Evolutionary conservation across 2,329 filamentous ascomycete genomes (phyloP).

Genomic region (Diaporthe helianthi): DNA sequence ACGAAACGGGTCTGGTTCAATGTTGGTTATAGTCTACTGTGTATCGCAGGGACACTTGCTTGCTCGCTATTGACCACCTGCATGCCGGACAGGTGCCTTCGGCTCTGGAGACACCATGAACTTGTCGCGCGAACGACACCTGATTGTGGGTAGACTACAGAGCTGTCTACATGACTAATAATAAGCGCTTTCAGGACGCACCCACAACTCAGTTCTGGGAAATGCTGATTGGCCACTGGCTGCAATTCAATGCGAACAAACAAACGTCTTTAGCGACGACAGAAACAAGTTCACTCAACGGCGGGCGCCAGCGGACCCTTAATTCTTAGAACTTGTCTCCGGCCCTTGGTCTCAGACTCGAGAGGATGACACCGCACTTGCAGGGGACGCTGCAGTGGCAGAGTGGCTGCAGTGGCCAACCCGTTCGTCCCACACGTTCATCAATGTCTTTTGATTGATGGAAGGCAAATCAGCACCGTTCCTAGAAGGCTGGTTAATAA

Average conservation of each 20-base stretch:
- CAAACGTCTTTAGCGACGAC: not conserved
- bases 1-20: not conserved
- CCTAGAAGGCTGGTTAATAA: constrained; percentile 8
- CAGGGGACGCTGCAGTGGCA: constrained; percentile 1
- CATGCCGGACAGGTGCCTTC: not conserved
- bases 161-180: too few relatives aligned
- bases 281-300: not conserved
- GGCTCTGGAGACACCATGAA: not conserved
- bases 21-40: too few relatives aligned
- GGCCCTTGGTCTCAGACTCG: not conserved
- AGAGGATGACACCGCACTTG: constrained; percentile 15
- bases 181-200: not conserved
- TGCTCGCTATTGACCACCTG: not conserved
- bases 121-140: not conserved
- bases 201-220: not conserved
- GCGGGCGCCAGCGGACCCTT: not conserved
- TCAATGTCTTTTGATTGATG: constrained; percentile 5
- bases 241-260: not conserved
- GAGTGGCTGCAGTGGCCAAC: constrained; percentile 18
- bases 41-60: not conserved
- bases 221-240: not conserved
- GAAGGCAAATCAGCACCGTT: constrained; percentile 11
- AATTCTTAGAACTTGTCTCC: not conserved
- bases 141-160: too few relatives aligned
- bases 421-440: constrained; percentile 23